Conservation (phyloP, 2,329 filamentous ascomycete genomes). For the Aspergillus sp. region DNA sequence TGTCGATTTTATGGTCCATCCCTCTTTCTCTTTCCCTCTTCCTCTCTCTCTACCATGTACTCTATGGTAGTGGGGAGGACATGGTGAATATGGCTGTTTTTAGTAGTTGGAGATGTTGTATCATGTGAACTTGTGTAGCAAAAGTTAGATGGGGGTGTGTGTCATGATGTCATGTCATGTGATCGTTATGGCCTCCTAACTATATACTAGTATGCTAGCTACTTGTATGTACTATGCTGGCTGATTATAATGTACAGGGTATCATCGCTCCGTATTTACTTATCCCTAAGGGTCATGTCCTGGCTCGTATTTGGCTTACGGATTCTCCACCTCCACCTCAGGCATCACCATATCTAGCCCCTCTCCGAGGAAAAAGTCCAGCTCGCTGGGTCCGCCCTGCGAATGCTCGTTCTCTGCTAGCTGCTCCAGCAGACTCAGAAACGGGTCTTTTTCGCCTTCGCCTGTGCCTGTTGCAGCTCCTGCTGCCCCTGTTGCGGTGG, state of each 20-base stretch:
- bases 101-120: no score
- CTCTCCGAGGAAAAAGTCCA: slow-evolving; percentile 72
- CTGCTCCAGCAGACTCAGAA: slow-evolving; percentile 76
- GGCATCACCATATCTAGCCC: slow-evolving; percentile 15
- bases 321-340: background rate
- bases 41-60: no score
- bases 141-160: background rate
- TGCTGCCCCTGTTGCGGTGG: slow-evolving; percentile 31
- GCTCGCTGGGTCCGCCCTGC: slow-evolving; percentile 67
- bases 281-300: background rate
- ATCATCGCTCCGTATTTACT: background rate
- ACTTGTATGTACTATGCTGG: background rate
- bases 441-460: slow-evolving; percentile 74
- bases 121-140: no score
- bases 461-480: slow-evolving; percentile 36
- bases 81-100: no score
- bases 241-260: slow-evolving; percentile 3
- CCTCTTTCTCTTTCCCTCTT: background rate
- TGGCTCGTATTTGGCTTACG: background rate
- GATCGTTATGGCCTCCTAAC: background rate
- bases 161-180: slow-evolving; percentile 12
- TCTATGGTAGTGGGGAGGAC: no score
- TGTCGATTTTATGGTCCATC: slow-evolving; percentile 10
- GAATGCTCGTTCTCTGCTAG: slow-evolving; percentile 76
- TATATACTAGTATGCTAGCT: background rate